Conservation (phyloP, 345 rosid genomes). For the Gossypium rotundifolium region DNA sequence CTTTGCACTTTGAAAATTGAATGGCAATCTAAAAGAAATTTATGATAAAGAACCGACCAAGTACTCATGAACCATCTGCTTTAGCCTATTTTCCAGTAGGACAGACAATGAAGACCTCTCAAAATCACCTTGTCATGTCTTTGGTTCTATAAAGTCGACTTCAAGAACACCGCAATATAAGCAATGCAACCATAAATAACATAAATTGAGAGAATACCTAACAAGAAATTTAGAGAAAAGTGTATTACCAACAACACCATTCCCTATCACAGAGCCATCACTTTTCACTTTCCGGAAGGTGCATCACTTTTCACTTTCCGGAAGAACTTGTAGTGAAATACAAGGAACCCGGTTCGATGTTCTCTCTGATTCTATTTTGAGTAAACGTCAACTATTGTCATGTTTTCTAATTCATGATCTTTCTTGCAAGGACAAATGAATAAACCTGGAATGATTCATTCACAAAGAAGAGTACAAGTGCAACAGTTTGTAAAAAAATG, state of each 20-base stretch:
- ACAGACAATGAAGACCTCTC: constrained; percentile 80
- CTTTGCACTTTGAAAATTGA: background rate
- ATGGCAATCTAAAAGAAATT: background rate
- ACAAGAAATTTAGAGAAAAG: constrained; percentile 17
- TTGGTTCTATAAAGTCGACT: constrained; percentile 92
- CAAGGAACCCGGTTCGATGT: too few species aligned
- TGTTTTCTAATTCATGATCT: too few species aligned
- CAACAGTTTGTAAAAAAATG: too few species aligned
- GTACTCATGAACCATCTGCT: constrained; percentile 53
- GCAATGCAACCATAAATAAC: constrained; percentile 17
- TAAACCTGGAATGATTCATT: too few species aligned
- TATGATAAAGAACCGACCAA: constrained; percentile 49
- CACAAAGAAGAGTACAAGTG: too few species aligned
- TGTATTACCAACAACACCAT: constrained; percentile 69
- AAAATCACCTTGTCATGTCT: constrained; percentile 92
- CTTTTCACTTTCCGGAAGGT: constrained; percentile 83
- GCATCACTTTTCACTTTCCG: too few species aligned
- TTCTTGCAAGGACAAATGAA: too few species aligned
- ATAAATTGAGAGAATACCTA: constrained; percentile 10
- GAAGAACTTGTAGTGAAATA: too few species aligned
- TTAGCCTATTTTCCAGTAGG: constrained; percentile 68
- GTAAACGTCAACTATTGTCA: too few species aligned
- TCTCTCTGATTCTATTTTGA: too few species aligned
- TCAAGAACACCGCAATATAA: constrained; percentile 69
- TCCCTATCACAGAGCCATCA: constrained; percentile 47